Evolutionary conservation across 2,329 filamentous ascomycete species (phyloP).

Genomic region (Endocalyx cinctus): DNA sequence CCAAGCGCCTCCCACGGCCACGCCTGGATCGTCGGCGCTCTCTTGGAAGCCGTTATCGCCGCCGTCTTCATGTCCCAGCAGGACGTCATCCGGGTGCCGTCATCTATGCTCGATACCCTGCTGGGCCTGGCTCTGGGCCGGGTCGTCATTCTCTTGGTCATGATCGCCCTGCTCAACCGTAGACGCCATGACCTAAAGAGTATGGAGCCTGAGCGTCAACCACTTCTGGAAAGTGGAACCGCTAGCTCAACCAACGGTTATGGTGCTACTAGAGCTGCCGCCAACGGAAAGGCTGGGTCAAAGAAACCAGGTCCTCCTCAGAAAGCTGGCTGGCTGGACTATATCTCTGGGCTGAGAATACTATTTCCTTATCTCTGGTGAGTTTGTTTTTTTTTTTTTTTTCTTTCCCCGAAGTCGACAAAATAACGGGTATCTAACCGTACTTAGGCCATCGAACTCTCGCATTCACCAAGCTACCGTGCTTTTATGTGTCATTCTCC

Average conservation of each 20-base stretch:
- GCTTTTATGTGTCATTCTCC: constrained; percentile 34
- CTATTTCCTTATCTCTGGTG: constrained; percentile 44
- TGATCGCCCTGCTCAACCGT: constrained; percentile 26
- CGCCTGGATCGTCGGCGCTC: constrained; percentile 31
- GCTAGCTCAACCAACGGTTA: constrained; percentile 25
- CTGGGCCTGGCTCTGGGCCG: constrained; percentile 28
- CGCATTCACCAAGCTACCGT: constrained; percentile 35
- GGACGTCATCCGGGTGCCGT: constrained; percentile 23
- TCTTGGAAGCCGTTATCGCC: constrained; percentile 32
- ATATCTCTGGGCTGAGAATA: constrained; percentile 39
- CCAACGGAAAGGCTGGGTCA: constrained; percentile 5
- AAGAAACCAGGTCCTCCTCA: constrained; percentile 9
- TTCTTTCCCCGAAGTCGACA: too few relatives aligned
- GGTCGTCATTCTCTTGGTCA: constrained; percentile 28
- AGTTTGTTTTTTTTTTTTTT: neutral
- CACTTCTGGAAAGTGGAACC: constrained; percentile 36
- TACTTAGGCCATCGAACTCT: constrained; percentile 36
- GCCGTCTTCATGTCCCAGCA: constrained; percentile 28
- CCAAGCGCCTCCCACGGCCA: constrained; percentile 31
- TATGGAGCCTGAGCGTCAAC: constrained; percentile 30
- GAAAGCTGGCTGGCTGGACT: constrained; percentile 37
- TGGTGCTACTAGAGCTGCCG: too few relatives aligned
- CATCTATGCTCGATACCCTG: constrained; percentile 24
- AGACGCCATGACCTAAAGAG: constrained; percentile 30
- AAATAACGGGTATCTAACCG: too few relatives aligned